Evolutionary conservation across 1,284 basidiomycete species (phyloP).

Genomic region (Coriolopsis trogii): DNA sequence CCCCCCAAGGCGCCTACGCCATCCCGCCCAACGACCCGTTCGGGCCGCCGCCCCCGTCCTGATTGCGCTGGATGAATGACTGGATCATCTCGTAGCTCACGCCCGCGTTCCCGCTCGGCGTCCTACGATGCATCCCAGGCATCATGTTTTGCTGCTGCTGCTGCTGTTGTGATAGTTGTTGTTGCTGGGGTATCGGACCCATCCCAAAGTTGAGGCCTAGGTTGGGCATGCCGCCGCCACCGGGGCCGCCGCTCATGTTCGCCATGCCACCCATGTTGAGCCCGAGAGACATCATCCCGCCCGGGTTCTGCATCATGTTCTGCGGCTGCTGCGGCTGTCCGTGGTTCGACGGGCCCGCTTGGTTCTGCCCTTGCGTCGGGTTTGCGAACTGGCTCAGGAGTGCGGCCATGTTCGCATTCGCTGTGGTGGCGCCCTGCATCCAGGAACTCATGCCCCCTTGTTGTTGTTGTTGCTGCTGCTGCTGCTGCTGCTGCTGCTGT

Average conservation of each 20-base stretch:
- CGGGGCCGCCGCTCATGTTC: slow-evolving; percentile 7
- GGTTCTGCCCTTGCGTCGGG: slow-evolving; percentile 2
- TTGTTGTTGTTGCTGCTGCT: slow-evolving; percentile 28
- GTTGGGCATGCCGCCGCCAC: slow-evolving; percentile 5
- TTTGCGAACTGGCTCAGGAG: slow-evolving; percentile 5
- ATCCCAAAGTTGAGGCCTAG: slow-evolving; percentile 16
- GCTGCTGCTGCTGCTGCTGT: slow-evolving; percentile 30
- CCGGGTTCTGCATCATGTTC: not conserved
- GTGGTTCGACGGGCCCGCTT: slow-evolving; percentile 10
- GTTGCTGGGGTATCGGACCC: slow-evolving; percentile 20
- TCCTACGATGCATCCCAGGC: slow-evolving; percentile 26
- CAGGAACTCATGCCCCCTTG: slow-evolving; percentile 11
- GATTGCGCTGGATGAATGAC: slow-evolving; percentile 61
- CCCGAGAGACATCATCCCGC: not conserved
- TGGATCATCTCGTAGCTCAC: slow-evolving; percentile 58
- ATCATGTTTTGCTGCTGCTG: slow-evolving; percentile 18
- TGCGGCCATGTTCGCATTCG: slow-evolving; percentile 8
- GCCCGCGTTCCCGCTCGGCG: slow-evolving; percentile 29
- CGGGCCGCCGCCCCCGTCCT: slow-evolving; percentile 17
- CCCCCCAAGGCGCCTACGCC: not conserved
- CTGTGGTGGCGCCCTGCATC: not conserved
- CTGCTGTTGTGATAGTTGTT: slow-evolving; percentile 6
- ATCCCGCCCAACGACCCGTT: slow-evolving; percentile 19
- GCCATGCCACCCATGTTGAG: not conserved
- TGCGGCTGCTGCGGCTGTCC: not conserved